Base-by-base conservation (phyloP, 1,139 yeast species). In the Protomyces inouyei region DNA sequence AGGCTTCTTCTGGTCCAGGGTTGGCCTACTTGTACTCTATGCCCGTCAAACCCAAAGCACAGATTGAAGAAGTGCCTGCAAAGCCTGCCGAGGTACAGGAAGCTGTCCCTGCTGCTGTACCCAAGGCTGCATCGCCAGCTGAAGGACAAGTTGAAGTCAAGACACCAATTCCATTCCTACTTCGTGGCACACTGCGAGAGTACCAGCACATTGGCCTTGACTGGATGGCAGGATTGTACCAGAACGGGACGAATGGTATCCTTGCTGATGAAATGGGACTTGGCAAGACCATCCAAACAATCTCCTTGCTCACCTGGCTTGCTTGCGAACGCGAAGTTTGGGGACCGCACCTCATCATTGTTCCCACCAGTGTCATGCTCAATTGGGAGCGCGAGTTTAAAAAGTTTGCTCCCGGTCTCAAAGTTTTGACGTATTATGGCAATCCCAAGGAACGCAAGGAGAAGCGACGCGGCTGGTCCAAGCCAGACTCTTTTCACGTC, bases 331-430 rank as follows among this genome's bases (percentile, higher is more conserved):
- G 91, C 72, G 89, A 89, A 66, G 83, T 88, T 37, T 93, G 99
- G 99, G 98, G 98, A 0, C 98, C 98, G 0, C 99, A 95, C 78
- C 78, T 95, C 64, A 92, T 95, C 75, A 85, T 95, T 67, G 99
- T 95, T 3, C 99, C 99, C 1, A 95, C 99, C 0, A 90, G 97
- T 21, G 99, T 95, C n/a, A 86, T 95, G 86, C 83, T 95, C 65
- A 95, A 95, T 74, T 95, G 99, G 99, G 99, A 95, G 74, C 92
- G 93, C 97, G 99, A 95, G 74, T 92, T 95, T 77, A 95, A 93
- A 73, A 85, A 96, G 70, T 95, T 95, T 79, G 98, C 98, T 0
- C 99, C 99, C 0, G 99, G 98, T 0, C 88, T 95, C 75, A 93
- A 95, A 74, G 95, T 95, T 1, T 75, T 95, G 74, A 93, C 98